Conservation (phyloP, 768 basidiomycete genomes). For the Glaciozyma martinii region DNA sequence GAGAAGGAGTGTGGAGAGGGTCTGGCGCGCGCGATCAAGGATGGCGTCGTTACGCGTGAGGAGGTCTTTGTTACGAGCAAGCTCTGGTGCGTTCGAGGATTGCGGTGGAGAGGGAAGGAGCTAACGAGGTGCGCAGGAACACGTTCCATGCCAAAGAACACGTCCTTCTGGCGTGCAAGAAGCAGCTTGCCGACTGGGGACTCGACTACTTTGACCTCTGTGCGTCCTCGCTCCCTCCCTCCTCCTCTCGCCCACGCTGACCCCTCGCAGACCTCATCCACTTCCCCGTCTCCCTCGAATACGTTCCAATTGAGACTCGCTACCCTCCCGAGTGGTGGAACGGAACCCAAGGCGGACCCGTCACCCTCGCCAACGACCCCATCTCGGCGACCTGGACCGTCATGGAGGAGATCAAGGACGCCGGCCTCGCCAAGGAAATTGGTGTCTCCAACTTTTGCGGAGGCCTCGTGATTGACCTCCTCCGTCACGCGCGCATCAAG, state of each 20-base stretch:
- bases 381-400: conserved; percentile 75
- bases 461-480: conserved; percentile 60
- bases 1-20: conserved; percentile 78
- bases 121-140: conserved; percentile 56
- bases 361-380: conserved; percentile 51
- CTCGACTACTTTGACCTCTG: conserved; percentile 51
- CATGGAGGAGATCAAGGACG: conserved; percentile 69
- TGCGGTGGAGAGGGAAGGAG: neutral
- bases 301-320: conserved; percentile 54
- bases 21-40: conserved; percentile 62
- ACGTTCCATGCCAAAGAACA: conserved; percentile 71
- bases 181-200: conserved; percentile 71
- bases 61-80: conserved; percentile 85
- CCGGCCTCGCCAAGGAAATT: conserved; percentile 64
- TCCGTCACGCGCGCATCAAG: conserved; percentile 62
- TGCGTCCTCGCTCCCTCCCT: neutral
- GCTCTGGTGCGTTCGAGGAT: conserved; percentile 39
- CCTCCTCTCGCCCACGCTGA: neutral
- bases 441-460: conserved; percentile 74
- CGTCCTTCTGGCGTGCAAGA: conserved; percentile 51
- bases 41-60: conserved; percentile 76
- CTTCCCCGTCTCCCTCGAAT: conserved; percentile 73
- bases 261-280: conserved; percentile 47
- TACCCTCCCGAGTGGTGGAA: conserved; percentile 73
- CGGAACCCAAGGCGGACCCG: conserved; percentile 2